Evolutionary conservation across 83 land plant species (phyloP), one percentile per base, ranked within the genome.

Genomic region (Larix sibirica): DNA sequence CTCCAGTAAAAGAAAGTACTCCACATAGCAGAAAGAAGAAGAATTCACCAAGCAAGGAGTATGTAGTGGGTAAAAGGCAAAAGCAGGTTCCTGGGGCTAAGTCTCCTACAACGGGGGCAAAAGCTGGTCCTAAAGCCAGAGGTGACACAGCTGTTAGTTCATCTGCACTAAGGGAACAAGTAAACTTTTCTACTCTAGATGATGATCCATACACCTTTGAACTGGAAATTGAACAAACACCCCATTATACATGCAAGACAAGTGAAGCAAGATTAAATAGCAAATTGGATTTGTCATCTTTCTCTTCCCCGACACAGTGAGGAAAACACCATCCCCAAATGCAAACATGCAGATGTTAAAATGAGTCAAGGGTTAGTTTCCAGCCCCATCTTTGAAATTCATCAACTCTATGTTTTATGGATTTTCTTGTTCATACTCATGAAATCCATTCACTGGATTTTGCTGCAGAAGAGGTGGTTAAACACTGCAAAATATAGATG

Each of bases 21-120:
- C 40, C 74, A 33, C 74, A 36, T 69, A 28, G 74, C 44, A 69
- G 74, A 42, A 69, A 69, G 28, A 69, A 69, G 7, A 69, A 42
- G 74, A 69, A 69, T 36, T 36, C 74, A 28, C 42, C 40, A 69
- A 17, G 1, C 6, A 69, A 28, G 13, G 74, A 18, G 31, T 69
- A 18, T 69, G 74, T 69, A 4, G 47, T n/a, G n/a, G 75, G 47
- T 40, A 71, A 71, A 40, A 71, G 24, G 36, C 50, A 71, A 21
- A 71, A 71, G 75, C 50, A 71, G 50, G 40, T 36, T 71, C 23
- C 2, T 6, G 47, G 47, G 47, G 4, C 8, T 44, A 44, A 44
- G 47, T 4, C 47, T 7, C 47, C 6, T 44, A 44, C 47, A 44
- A 44, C 8, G 12, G 23, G 36, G 50, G 23, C 2, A 18, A 71